These are phyloP conservation scores for Mycena crocata DNA, from an alignment of 768 basidiomycete genomes.

Conservation along the genomic window DNA sequence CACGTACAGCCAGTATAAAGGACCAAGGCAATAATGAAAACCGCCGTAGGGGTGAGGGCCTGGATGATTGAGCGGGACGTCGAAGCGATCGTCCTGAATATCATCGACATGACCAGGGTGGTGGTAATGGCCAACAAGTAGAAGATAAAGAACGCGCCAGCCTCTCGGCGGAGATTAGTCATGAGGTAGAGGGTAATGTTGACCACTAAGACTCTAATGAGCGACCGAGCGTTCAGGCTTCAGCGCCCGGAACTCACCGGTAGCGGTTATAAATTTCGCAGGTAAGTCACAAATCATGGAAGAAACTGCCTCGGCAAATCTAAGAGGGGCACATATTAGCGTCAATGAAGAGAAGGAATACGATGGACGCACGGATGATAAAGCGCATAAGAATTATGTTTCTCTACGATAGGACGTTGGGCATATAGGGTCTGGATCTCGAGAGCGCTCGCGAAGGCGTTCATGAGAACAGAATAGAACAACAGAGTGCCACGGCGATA, in stretches of 20 bases:
- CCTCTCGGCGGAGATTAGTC: slow-evolving; percentile 50
- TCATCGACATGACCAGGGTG: slow-evolving; percentile 44
- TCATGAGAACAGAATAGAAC: slow-evolving; percentile 52
- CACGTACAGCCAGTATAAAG: slow-evolving; percentile 61
- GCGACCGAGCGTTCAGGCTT: background rate
- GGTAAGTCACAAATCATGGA: slow-evolving; percentile 54
- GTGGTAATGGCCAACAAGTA: slow-evolving; percentile 49
- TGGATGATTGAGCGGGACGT: slow-evolving; percentile 50
- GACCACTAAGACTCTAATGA: slow-evolving; percentile 36
- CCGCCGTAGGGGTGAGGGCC: slow-evolving; percentile 41
- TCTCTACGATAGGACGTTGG: slow-evolving; percentile 52
- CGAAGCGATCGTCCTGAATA: slow-evolving; percentile 49
- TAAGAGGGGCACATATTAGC: background rate
- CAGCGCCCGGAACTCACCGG: slow-evolving; percentile 1
- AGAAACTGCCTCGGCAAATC: slow-evolving; percentile 51
- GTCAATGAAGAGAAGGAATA: background rate
- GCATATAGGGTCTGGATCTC: slow-evolving; percentile 45
- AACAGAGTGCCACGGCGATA: slow-evolving; percentile 57
- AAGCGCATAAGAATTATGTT: slow-evolving; percentile 54
- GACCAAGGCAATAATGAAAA: slow-evolving; percentile 50
- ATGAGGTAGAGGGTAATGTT: slow-evolving; percentile 56
- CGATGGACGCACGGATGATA: slow-evolving; percentile 45
- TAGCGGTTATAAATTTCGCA: slow-evolving; percentile 37
- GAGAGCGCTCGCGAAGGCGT: slow-evolving; percentile 51
- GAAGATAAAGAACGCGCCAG: slow-evolving; percentile 55